These are phyloP conservation scores for Volvariella surrecta DNA, from an alignment of 1,284 basidiomycete species.

Conservation along the genomic window DNA sequence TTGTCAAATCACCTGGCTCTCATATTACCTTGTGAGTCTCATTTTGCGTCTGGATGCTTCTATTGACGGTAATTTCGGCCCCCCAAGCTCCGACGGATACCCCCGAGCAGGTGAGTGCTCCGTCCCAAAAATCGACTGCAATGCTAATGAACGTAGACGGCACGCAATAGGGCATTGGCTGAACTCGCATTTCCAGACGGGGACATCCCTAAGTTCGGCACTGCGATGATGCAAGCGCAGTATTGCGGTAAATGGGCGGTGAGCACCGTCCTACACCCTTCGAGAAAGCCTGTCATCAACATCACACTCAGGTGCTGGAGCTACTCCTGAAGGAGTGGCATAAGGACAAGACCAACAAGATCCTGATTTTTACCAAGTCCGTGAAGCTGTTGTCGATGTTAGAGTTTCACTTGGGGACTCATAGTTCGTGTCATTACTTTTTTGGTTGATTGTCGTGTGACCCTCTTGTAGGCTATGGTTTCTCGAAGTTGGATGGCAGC, in stretches of 20 bases:
- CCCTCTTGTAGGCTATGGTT: slow-evolving; percentile 42
- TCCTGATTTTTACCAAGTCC: slow-evolving; percentile 82
- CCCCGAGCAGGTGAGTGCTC: slow-evolving; percentile 44
- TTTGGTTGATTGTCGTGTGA: neutral
- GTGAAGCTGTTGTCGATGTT: slow-evolving; percentile 78
- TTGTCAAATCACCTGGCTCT: slow-evolving; percentile 80
- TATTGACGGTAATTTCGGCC: neutral
- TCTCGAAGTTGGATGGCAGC: slow-evolving; percentile 67
- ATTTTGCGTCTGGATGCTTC: neutral
- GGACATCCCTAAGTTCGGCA: slow-evolving; percentile 48
- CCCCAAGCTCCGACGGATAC: slow-evolving; percentile 49
- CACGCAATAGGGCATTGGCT: slow-evolving; percentile 51
- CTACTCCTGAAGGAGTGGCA: slow-evolving; percentile 59
- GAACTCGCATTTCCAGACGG: slow-evolving; percentile 48
- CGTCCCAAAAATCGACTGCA: neutral
- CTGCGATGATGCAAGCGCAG: slow-evolving; percentile 48
- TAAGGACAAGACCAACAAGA: slow-evolving; percentile 60
- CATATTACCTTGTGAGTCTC: slow-evolving; percentile 58
- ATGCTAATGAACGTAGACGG: slow-evolving; percentile 26
- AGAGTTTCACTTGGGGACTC: slow-evolving; percentile 54
- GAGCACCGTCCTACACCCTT: slow-evolving; percentile 19
- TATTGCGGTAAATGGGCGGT: slow-evolving; percentile 85
- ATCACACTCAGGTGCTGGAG: slow-evolving; percentile 46
- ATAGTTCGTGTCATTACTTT: slow-evolving; percentile 27
- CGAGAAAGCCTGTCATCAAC: too few relatives aligned